Evolutionary conservation across 2,329 filamentous ascomycete species (phyloP), one percentile per base, ranked within the genome.

Genomic region (Alternaria postmessia): DNA sequence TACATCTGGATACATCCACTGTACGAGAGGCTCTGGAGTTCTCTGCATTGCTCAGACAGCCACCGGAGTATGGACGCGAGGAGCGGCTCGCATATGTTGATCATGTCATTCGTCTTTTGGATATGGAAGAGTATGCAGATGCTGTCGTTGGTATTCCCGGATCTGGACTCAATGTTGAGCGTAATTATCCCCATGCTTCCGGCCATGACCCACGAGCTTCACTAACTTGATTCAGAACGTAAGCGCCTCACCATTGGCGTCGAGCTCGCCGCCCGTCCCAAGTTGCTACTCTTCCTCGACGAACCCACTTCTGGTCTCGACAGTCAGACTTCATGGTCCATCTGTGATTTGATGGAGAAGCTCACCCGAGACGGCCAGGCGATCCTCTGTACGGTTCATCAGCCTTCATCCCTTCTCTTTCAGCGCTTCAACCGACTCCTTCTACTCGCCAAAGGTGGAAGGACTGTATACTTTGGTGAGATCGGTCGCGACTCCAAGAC

Each of bases 321-420:
- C 6, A 14, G 12, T 14, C 32, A 36, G 6, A 36, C 32, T 36
- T 36, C 32, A 36, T 36, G 32, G 32, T 14, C 32, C 32, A 36
- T 36, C 32, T 36, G 12, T 6, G 32, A 14, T 16, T 12, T 36
- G 32, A 36, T 36, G 12, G 14, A 36, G 32, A 36, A 36, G 32
- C 32, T 36, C 6, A 16, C 32, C 32, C 91, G 94, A 77, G 91
- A 89, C 64, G 94, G 94, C 14, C 76, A 78, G 54, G 94, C 94
- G 52, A 92, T 97, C 78, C 88, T 97, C 18, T 97, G 93, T 81
- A 97, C 94, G 0, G 97, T 97, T 61, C 94, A 98, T 78, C 94
- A 98, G 89, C 94, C 94, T n/a, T 96, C 92, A 12, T 93, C 93
- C 36, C 93, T 96, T 86, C 85, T 97, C 52, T 97, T 97, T 83